These are phyloP conservation scores for Stagonosporopsis tanaceti DNA, from an alignment of 2,329 filamentous ascomycete genomes.

Conservation along the genomic window DNA sequence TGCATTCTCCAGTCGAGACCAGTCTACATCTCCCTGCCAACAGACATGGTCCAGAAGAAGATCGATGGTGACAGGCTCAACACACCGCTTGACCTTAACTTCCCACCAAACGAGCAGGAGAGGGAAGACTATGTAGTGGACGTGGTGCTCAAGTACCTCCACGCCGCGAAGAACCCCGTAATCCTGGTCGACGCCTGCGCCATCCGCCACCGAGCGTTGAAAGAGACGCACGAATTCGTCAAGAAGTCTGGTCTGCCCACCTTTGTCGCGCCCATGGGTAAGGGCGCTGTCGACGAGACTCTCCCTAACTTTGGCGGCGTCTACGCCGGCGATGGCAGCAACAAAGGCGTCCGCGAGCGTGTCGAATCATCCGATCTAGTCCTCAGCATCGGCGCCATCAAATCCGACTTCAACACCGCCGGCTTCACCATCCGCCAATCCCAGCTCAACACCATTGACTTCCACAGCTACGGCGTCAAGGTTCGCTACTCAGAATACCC, in stretches of 20 bases:
- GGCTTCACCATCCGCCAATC: slow-evolving; percentile 83
- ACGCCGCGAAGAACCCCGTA: slow-evolving; percentile 75
- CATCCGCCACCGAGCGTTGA: slow-evolving; percentile 75
- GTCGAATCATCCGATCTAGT: slow-evolving; percentile 76
- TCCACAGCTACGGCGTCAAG: slow-evolving; percentile 76
- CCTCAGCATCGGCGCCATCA: slow-evolving; percentile 72
- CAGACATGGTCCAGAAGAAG: slow-evolving; percentile 79
- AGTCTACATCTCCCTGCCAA: slow-evolving; percentile 84
- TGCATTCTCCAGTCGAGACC: slow-evolving; percentile 78
- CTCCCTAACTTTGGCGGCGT: slow-evolving; percentile 81
- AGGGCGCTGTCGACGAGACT: slow-evolving; percentile 80
- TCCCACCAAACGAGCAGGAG: slow-evolving; percentile 71
- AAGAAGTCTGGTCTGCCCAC: slow-evolving; percentile 78
- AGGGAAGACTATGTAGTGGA: slow-evolving; percentile 85
- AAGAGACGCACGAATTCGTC: slow-evolving; percentile 76
- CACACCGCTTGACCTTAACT: slow-evolving; percentile 72
- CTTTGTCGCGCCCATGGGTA: slow-evolving; percentile 91
- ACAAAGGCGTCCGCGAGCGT: slow-evolving; percentile 67
- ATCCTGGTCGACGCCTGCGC: slow-evolving; percentile 86
- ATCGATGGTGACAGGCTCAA: slow-evolving; percentile 76
- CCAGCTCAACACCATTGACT: slow-evolving; percentile 79
- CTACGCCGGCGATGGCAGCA: slow-evolving; percentile 81
- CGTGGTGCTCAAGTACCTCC: slow-evolving; percentile 76
- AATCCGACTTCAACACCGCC: slow-evolving; percentile 83
- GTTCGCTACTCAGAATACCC: slow-evolving; percentile 83